These are phyloP conservation scores for Endotrypanum monterogeii DNA, from an alignment of 208 protist species.

Conservation along the genomic window DNA sequence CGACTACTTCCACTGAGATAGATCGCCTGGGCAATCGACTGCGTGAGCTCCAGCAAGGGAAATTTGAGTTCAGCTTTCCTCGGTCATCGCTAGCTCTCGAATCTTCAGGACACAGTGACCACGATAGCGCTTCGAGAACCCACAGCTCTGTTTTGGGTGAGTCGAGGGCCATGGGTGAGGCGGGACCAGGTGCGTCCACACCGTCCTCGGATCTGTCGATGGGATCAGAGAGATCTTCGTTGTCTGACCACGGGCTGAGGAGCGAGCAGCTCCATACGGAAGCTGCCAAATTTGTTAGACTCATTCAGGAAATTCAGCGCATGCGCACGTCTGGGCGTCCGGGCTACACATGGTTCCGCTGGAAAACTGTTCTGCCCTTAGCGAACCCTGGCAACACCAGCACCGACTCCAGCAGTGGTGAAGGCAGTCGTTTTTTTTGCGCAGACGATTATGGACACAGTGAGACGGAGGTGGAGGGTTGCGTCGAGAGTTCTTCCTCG, in stretches of 20 bases:
- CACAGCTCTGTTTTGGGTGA: not conserved
- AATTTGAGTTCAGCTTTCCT: not conserved
- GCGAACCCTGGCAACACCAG: not conserved
- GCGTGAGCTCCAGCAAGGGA: constrained; percentile 5
- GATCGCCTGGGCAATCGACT: constrained; percentile 26
- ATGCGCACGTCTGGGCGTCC: constrained; percentile 4
- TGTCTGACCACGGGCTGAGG: not conserved
- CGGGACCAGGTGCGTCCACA: not conserved
- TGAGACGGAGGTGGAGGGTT: not conserved
- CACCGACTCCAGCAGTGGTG: not conserved
- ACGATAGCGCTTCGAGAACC: not conserved
- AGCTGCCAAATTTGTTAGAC: constrained; percentile 23
- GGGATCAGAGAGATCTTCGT: not conserved
- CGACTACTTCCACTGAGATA: constrained; percentile 15
- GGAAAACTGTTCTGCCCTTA: not conserved
- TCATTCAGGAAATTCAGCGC: constrained; percentile 22
- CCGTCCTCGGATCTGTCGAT: not conserved
- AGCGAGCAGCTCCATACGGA: constrained; percentile 7
- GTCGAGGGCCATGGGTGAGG: not conserved
- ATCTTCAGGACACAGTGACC: not conserved
- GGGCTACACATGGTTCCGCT: constrained; percentile 30
- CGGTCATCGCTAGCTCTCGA: not conserved
- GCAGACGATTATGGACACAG: too few species aligned
- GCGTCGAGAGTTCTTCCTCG: not conserved
- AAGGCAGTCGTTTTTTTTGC: too few species aligned